These are phyloP conservation scores for Penicillium sp. DNA, from an alignment of 2,329 filamentous ascomycete species.

Conservation along the genomic window DNA sequence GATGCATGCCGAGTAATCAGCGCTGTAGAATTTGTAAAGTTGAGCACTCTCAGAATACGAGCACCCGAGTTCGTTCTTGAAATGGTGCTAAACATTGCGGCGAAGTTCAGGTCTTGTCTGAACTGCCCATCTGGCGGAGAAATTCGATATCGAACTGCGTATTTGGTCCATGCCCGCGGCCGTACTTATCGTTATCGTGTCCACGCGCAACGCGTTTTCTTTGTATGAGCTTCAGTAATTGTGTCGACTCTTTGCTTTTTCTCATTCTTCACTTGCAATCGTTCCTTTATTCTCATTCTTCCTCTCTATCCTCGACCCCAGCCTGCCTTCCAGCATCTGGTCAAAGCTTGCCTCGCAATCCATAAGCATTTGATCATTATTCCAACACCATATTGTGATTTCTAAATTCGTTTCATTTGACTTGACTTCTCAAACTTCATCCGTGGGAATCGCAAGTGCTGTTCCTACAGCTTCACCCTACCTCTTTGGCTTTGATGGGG, in stretches of 20 bases:
- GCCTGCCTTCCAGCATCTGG: neutral
- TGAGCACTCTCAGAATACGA: neutral
- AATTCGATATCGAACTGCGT: neutral
- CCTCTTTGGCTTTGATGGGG: neutral
- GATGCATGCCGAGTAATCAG: slow-evolving; percentile 50
- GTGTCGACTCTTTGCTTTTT: neutral
- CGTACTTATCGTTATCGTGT: slow-evolving; percentile 7
- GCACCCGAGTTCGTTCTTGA: neutral
- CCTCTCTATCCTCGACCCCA: neutral
- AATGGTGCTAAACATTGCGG: slow-evolving; percentile 13
- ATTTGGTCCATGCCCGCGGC: neutral
- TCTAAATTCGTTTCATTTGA: neutral
- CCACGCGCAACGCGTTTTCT: neutral
- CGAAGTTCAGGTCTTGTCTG: neutral
- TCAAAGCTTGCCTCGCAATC: neutral
- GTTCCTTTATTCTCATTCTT: neutral
- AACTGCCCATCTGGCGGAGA: neutral
- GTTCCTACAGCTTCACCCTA: neutral
- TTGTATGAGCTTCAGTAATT: neutral
- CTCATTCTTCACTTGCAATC: neutral
- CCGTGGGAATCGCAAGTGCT: slow-evolving; percentile 1
- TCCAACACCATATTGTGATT: neutral
- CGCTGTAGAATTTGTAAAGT: slow-evolving; percentile 1
- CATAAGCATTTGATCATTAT: neutral
- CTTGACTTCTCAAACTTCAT: neutral